Conservation (phyloP, 1,284 basidiomycete genomes). For the Fistulina hepatica region DNA sequence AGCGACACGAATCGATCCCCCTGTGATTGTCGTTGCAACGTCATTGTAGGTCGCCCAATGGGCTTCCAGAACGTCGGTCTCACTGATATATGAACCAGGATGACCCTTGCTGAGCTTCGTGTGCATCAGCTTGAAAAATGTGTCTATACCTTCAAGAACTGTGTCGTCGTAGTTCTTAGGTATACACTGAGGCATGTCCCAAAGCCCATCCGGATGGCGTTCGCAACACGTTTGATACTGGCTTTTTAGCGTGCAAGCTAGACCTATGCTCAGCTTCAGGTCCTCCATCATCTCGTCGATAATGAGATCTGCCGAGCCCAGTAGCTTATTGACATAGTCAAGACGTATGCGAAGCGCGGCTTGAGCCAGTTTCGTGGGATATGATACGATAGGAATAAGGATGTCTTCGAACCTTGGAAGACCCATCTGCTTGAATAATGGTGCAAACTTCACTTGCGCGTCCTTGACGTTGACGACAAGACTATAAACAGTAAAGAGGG, state of each 20-base stretch:
- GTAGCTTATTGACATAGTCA: slow-evolving; percentile 83
- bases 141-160: slow-evolving; percentile 78
- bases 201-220: slow-evolving; percentile 78
- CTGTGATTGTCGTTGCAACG: slow-evolving; percentile 81
- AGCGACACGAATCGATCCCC: slow-evolving; percentile 87
- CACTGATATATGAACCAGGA: slow-evolving; percentile 91
- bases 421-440: slow-evolving; percentile 71
- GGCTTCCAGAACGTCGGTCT: slow-evolving; percentile 93
- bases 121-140: slow-evolving; percentile 91
- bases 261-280: slow-evolving; percentile 82
- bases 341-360: slow-evolving; percentile 85
- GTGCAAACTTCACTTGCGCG: slow-evolving; percentile 74
- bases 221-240: slow-evolving; percentile 87
- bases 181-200: slow-evolving; percentile 84
- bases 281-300: slow-evolving; percentile 96
- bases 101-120: slow-evolving; percentile 93
- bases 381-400: slow-evolving; percentile 87
- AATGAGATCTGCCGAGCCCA: slow-evolving; percentile 81
- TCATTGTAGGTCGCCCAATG: slow-evolving; percentile 96
- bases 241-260: slow-evolving; percentile 90
- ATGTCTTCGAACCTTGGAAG: slow-evolving; percentile 91
- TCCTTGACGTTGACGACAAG: slow-evolving; percentile 83
- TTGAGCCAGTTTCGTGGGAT: slow-evolving; percentile 91
- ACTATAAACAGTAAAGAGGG: slow-evolving; percentile 77
- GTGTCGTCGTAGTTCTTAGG: slow-evolving; percentile 84